These are phyloP conservation scores for Ogataea minuta DNA, from an alignment of 805 yeast species.

Conservation along the genomic window DNA sequence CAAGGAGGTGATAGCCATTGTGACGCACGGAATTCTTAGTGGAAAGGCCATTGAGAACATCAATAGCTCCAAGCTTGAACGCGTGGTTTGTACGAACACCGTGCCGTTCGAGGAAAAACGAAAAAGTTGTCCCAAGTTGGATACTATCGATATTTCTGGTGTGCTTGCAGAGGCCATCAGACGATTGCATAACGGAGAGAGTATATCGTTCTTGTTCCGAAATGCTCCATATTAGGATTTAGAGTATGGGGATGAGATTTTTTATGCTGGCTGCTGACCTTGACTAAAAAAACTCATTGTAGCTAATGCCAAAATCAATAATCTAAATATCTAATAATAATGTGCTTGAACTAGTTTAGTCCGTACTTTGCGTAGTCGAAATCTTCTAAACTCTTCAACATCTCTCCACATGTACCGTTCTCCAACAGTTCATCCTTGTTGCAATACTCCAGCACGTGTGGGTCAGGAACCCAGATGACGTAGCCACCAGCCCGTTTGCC, in stretches of 20 bases:
- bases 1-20: slow-evolving; percentile 72
- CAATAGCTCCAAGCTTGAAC: slow-evolving; percentile 63
- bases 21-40: slow-evolving; percentile 77
- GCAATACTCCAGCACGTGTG: slow-evolving; percentile 59
- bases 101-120: slow-evolving; percentile 71
- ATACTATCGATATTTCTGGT: slow-evolving; percentile 67
- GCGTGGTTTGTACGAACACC: slow-evolving; percentile 76
- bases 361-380: slow-evolving; percentile 52
- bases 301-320: too few species aligned
- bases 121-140: slow-evolving; percentile 57
- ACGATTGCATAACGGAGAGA: slow-evolving; percentile 84
- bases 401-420: slow-evolving; percentile 49
- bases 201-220: slow-evolving; percentile 74
- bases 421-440: slow-evolving; percentile 49
- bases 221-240: slow-evolving; percentile 48
- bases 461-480: slow-evolving; percentile 95
- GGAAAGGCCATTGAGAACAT: slow-evolving; percentile 73
- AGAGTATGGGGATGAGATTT: not conserved
- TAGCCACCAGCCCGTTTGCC: slow-evolving; percentile 80
- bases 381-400: slow-evolving; percentile 49
- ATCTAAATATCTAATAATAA: not conserved
- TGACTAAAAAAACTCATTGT: not conserved
- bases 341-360: slow-evolving; percentile 26
- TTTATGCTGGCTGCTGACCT: not conserved
- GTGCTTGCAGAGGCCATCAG: slow-evolving; percentile 80